Base-by-base conservation (phyloP, 2,329 filamentous ascomycete genomes). In the Phaeomoniella chlamydospora region DNA sequence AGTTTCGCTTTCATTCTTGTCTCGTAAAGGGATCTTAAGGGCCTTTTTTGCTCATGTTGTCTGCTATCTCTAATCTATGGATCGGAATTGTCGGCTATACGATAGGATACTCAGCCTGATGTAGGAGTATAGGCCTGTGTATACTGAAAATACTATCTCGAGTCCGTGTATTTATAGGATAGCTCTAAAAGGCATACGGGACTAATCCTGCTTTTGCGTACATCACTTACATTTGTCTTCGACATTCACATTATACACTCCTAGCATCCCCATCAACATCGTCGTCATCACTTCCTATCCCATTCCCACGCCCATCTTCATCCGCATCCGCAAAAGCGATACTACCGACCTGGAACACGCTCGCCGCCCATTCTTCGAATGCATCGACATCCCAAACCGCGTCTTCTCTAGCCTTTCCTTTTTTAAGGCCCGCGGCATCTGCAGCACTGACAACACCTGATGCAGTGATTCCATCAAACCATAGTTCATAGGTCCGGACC, bases 351-450 rank as follows among this genome's bases (percentile, higher is more conserved):
- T 62, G 61, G 51, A 80, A 80, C 2, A 75, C 59, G 26, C 62
- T 59, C 38, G 67, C 68, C 41, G 70, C 71, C 65, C 74, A 77
- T 45, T 77, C 73, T 2, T 60, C 64, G 53, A 80, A 80, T 4
- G 70, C 68, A 43, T 77, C 72, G 4, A 71, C 63, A 49, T 78
- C 73, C 74, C 74, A 78, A 4, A 77, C 64, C 26, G 70, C 72
- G 48, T 74, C 69, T 46, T 74, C 72, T 29, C 68, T 58, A 1
- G 65, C 69, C 46, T 75, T 77, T n/a, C 70, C 70, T 49, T 74
- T 74, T 37, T 31, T 52, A 45, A 1, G 53, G 50, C 39, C 57
- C 54, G 37, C 49, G 53, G 44, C 55, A 52, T 13, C 45, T 51
- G 45, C 33, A 49, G 37, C 40, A 47, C 54, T 46, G 48, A 50